These are phyloP conservation scores for Mucor velutinosus DNA, from an alignment of 371 early-diverging fungal species.

Conservation along the genomic window DNA sequence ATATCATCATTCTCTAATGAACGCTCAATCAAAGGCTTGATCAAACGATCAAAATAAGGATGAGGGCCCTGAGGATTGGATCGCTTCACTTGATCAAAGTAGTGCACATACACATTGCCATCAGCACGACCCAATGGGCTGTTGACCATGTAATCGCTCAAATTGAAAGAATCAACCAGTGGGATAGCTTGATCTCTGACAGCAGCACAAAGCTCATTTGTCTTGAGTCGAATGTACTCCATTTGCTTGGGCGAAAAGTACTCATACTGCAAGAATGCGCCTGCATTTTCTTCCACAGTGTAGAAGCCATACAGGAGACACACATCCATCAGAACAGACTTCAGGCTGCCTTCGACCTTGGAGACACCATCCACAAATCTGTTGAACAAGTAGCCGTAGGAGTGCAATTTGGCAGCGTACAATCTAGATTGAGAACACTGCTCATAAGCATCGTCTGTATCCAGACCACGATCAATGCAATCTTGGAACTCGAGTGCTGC, in stretches of 20 bases:
- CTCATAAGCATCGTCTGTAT: constrained; percentile 82
- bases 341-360: constrained; percentile 48
- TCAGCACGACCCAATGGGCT: constrained; percentile 88
- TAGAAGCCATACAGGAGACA: constrained; percentile 83
- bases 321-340: constrained; percentile 62
- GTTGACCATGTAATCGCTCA: constrained; percentile 86
- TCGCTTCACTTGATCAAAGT: constrained; percentile 82
- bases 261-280: constrained; percentile 84
- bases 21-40: constrained; percentile 81
- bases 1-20: constrained; percentile 57
- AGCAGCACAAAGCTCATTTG: constrained; percentile 66
- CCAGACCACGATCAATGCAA: constrained; percentile 65
- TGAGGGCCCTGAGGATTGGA: constrained; percentile 77
- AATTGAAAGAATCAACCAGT: constrained; percentile 87
- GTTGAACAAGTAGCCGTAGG: constrained; percentile 83
- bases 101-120: constrained; percentile 87
- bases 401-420: constrained; percentile 87
- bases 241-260: constrained; percentile 80
- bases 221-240: constrained; percentile 61
- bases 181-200: constrained; percentile 84
- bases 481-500: constrained; percentile 82
- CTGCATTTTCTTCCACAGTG: constrained; percentile 81
- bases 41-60: constrained; percentile 80
- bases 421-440: constrained; percentile 82
- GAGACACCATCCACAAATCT: constrained; percentile 80